Evolutionary conservation across 73 alveolate genomes (phyloP).

Genomic region (Uronychia setigera): DNA sequence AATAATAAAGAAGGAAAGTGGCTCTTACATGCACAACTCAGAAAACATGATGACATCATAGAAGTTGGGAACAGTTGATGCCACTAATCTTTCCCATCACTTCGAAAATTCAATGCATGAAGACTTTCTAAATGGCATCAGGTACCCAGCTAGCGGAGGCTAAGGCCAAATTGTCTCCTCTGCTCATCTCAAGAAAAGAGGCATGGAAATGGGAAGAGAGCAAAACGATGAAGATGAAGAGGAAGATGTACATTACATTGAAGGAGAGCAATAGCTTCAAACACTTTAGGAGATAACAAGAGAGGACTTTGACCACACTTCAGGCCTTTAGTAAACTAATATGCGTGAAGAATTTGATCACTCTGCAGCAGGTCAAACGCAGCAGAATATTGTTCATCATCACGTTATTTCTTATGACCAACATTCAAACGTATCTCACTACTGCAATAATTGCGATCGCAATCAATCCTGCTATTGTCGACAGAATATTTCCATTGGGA

Average conservation of each 20-base stretch:
- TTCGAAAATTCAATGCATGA: background rate
- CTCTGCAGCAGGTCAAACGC: no score
- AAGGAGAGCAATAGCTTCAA: no score
- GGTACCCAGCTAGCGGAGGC: background rate
- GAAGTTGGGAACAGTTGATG: no score
- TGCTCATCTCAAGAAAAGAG: background rate
- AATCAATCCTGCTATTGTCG: no score
- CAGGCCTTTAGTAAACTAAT: no score
- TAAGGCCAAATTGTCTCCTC: background rate
- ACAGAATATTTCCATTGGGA: background rate
- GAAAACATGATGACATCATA: no score
- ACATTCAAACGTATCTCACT: background rate
- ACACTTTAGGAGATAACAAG: background rate
- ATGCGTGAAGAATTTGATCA: no score
- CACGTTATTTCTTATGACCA: background rate
- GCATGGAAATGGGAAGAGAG: background rate
- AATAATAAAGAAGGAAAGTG: no score
- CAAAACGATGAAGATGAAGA: background rate
- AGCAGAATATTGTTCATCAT: background rate
- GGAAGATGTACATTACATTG: no score
- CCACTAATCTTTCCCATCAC: no score
- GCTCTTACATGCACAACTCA: no score
- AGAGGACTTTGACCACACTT: background rate
- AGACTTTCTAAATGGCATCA: background rate
- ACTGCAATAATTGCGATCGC: background rate